These are phyloP conservation scores for Fusarium buxicola DNA, from an alignment of 2,329 filamentous ascomycete species.

Conservation along the genomic window DNA sequence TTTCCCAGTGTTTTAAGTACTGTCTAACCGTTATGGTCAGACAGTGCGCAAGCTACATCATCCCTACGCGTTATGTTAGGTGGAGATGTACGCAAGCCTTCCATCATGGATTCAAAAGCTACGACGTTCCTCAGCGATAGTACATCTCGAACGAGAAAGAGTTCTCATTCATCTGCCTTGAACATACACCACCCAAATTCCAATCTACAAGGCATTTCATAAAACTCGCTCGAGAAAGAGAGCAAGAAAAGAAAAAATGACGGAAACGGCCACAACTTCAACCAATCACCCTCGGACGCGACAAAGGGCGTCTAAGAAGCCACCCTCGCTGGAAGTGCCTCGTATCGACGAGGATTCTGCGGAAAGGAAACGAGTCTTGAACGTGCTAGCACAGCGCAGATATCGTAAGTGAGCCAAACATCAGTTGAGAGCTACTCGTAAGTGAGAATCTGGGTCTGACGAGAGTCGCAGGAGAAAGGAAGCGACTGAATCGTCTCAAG, in stretches of 20 bases:
- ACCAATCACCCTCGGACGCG: constrained; percentile 49
- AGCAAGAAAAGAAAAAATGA: constrained; percentile 4
- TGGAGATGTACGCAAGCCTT: constrained; percentile 27
- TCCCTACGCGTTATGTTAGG: constrained; percentile 48
- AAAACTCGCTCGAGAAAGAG: background rate
- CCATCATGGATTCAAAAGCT: constrained; percentile 32
- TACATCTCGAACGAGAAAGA: background rate
- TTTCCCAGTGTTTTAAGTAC: constrained; percentile 3
- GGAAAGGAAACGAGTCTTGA: constrained; percentile 65
- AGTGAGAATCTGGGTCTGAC: constrained; percentile 6
- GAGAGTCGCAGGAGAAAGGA: constrained; percentile 47
- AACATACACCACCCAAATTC: background rate
- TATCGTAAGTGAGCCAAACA: constrained; percentile 54
- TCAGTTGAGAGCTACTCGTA: no score
- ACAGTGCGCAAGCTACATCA: constrained; percentile 36
- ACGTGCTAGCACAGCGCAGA: constrained; percentile 65
- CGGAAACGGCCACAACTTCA: constrained; percentile 11
- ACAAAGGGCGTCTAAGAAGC: constrained; percentile 56
- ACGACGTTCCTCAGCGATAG: constrained; percentile 3
- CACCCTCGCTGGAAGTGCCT: constrained; percentile 57
- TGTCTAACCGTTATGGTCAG: constrained; percentile 48
- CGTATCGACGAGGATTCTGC: constrained; percentile 62
- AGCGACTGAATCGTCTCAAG: constrained; percentile 47
- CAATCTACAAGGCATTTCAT: no score
- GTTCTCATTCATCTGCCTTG: background rate